A percentile compares a stretch with the other conserved stretches of the same genome.
phyloP scores from a whole-genome alignment of 108 stramenopile genomes.

The Craspedostauros australis region DNA sequence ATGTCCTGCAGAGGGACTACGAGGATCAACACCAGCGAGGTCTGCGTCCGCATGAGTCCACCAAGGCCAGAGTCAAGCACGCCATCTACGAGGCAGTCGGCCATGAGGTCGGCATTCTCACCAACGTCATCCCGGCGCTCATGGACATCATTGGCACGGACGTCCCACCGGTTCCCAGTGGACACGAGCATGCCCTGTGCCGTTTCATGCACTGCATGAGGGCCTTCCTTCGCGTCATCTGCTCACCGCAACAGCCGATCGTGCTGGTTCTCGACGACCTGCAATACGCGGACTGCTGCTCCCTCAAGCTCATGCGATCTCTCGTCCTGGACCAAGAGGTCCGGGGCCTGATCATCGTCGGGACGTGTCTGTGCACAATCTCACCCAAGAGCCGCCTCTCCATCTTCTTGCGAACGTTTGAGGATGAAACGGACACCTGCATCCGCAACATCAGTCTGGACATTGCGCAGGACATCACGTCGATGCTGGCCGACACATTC shows the following conservation, averaged over 20 bases:
- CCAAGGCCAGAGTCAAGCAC: not conserved
- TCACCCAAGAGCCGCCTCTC: not conserved
- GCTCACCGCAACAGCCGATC: slow-evolving; percentile 15
- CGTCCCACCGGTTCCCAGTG: too few species aligned
- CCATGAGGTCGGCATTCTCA: not conserved
- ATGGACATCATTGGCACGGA: not conserved
- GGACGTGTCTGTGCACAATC: slow-evolving; percentile 8
- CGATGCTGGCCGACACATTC: too few species aligned
- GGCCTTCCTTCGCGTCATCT: too few species aligned
- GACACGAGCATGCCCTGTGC: too few species aligned
- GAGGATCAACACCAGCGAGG: too few species aligned
- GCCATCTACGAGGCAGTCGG: slow-evolving; percentile 4
- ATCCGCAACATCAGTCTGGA: slow-evolving; percentile 5
- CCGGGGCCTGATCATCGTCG: slow-evolving; percentile 13
- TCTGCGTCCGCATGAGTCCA: too few species aligned
- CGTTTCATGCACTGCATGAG: too few species aligned
- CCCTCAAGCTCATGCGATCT: slow-evolving; percentile 9
- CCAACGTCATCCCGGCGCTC: slow-evolving; percentile 6
- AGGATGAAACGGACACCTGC: slow-evolving; percentile 1
- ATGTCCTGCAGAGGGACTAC: slow-evolving; percentile 3
- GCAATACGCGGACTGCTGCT: slow-evolving; percentile 24
- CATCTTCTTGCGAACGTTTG: slow-evolving; percentile 6
- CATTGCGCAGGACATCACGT: too few species aligned
- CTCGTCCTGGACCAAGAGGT: slow-evolving; percentile 6
- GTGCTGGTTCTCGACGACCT: slow-evolving; percentile 37